These are phyloP conservation scores for Pogostemon cablin DNA, from an alignment of 257 asterid genomes.

Conservation along the genomic window DNA sequence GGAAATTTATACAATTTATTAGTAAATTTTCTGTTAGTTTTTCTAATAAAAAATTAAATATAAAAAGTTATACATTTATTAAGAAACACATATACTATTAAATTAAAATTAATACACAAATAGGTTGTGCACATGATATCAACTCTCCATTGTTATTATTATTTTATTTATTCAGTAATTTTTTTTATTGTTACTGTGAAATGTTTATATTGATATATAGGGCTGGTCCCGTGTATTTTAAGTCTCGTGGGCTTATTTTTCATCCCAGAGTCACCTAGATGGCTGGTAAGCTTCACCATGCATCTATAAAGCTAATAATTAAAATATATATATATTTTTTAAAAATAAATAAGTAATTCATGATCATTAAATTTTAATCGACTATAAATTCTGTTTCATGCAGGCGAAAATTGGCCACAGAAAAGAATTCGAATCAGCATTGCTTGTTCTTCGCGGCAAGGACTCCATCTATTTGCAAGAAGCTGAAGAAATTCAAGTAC, in stretches of 20 bases:
- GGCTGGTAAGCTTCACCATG: slow-evolving; percentile 70
- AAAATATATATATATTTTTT: neutral
- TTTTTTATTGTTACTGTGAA: neutral
- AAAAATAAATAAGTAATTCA: neutral
- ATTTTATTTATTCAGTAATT: too few relatives aligned
- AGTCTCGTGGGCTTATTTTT: slow-evolving; percentile 68
- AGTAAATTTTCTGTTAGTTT: too few relatives aligned
- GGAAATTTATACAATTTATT: too few relatives aligned
- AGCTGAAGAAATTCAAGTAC: slow-evolving; percentile 77
- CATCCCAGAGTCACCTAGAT: slow-evolving; percentile 94
- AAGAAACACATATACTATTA: too few relatives aligned
- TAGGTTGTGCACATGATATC: too few relatives aligned
- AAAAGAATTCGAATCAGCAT: slow-evolving; percentile 67
- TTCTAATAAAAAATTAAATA: too few relatives aligned
- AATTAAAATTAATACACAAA: too few relatives aligned
- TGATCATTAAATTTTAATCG: too few relatives aligned
- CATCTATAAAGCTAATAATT: neutral
- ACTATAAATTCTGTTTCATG: neutral
- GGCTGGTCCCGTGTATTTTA: slow-evolving; percentile 71
- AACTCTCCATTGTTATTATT: too few relatives aligned
- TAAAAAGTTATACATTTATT: too few relatives aligned
- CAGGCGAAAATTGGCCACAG: slow-evolving; percentile 82
- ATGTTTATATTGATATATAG: slow-evolving; percentile 35
- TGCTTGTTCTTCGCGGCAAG: slow-evolving; percentile 70
- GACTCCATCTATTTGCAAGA: slow-evolving; percentile 61